phyloP scores from a whole-genome alignment of 495 filamentous ascomycete genomes.

The Astrothelium macrocarpum region DNA sequence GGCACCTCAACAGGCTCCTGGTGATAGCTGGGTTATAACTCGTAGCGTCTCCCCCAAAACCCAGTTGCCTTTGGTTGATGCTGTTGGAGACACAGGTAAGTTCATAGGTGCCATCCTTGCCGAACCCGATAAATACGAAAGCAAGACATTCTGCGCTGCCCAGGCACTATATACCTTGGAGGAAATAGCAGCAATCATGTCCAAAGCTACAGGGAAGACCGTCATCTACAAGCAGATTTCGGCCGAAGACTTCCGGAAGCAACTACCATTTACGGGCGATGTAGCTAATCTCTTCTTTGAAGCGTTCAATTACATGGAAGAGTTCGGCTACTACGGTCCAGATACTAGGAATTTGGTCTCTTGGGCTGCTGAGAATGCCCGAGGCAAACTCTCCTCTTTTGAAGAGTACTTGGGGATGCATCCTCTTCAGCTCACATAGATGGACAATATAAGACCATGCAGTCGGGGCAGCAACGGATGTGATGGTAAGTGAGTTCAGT shows the following conservation, averaged over 20 bases:
- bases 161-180: slow-evolving; percentile 30
- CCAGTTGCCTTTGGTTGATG: slow-evolving; percentile 38
- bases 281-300: slow-evolving; percentile 30
- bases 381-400: slow-evolving; percentile 36
- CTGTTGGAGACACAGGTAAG: slow-evolving; percentile 40
- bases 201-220: slow-evolving; percentile 38
- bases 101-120: slow-evolving; percentile 44
- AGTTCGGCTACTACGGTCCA: slow-evolving; percentile 42
- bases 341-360: slow-evolving; percentile 33
- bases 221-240: slow-evolving; percentile 39
- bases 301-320: slow-evolving; percentile 30
- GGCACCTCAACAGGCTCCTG: slow-evolving; percentile 20
- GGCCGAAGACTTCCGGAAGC: slow-evolving; percentile 29
- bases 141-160: slow-evolving; percentile 37
- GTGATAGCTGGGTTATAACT: slow-evolving; percentile 30
- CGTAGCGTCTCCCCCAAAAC: slow-evolving; percentile 27
- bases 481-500: background rate
- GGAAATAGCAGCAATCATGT: slow-evolving; percentile 32
- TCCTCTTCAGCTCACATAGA: background rate
- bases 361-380: slow-evolving; percentile 31
- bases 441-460: background rate
- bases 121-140: slow-evolving; percentile 42
- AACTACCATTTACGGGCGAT: slow-evolving; percentile 18
- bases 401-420: slow-evolving; percentile 33
- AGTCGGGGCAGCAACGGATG: background rate